These are phyloP conservation scores for Pythium rhizo-oryzae DNA, from an alignment of 352 stramenopile genomes.

Conservation along the genomic window DNA sequence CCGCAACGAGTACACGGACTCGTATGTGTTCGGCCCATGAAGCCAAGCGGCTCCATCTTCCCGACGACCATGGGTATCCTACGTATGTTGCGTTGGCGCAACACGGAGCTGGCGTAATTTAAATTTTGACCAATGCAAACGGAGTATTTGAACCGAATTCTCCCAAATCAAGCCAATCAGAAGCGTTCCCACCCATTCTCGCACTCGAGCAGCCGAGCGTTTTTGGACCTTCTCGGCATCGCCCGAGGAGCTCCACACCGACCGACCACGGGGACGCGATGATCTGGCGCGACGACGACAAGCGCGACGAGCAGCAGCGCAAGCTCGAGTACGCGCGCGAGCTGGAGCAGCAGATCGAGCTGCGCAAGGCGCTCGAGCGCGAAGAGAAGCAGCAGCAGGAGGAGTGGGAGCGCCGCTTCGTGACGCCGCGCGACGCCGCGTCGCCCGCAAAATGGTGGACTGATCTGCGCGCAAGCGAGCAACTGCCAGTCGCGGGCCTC, in stretches of 20 bases:
- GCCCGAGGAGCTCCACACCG: background rate
- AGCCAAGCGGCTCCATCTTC: background rate
- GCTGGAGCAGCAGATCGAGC: conserved; percentile 71
- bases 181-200: conserved; percentile 40
- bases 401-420: conserved; percentile 59
- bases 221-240: background rate
- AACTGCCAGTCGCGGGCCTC: background rate
- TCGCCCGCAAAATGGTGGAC: conserved; percentile 77
- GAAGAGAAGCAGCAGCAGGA: conserved; percentile 58
- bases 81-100: conserved; percentile 1
- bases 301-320: conserved; percentile 50
- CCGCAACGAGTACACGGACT: conserved; percentile 64
- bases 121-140: conserved; percentile 12
- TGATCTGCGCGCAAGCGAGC: conserved; percentile 46
- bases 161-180: conserved; percentile 38
- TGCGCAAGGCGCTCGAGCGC: conserved; percentile 47
- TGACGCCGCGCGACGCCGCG: conserved; percentile 36
- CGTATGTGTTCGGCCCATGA: conserved; percentile 58
- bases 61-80: background rate
- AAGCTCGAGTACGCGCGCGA: conserved; percentile 68
- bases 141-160: conserved; percentile 12
- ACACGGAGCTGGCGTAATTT: conserved; percentile 13
- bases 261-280: conserved; percentile 22
- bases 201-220: conserved; percentile 6
- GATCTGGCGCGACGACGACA: conserved; percentile 63